Evolutionary conservation across 805 yeast species (phyloP), one percentile per base, ranked within the genome.

Genomic region (Ogataea trehalophila): DNA sequence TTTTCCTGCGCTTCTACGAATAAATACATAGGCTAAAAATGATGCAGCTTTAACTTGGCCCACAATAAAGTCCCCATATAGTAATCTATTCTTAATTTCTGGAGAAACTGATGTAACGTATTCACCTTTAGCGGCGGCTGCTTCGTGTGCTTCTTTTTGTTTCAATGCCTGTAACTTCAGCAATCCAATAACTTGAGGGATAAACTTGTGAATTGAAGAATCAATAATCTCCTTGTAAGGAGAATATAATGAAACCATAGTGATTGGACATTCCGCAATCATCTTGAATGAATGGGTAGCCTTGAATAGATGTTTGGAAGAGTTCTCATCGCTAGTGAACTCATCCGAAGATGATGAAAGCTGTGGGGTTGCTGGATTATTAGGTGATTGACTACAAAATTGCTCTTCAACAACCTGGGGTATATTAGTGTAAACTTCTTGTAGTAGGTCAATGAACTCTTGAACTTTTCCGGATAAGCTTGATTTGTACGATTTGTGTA

Each of bases 11-110:
- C 83, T 86, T 16, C 95, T 89, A 51, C 98, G 78, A 38, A 95
- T 83, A 54, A 86, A 85, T 1, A 91, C 89, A 63, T 91, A 94
- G 0, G 98, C 98, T 58, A 94, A 70, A 57, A 94, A 92, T 0
- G 97, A 89, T 38, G 96, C 92, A 1, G 97, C 96, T 64, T 94
- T 94, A 37, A 95, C 96, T 67, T 94, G 99, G 26, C 96, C 90
- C 26, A 88, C 70, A 15, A 92, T 82, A 58, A 94, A 88, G 58
- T 94, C 98, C 50, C 94, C 86, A 66, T 84, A 94, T 0, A 86
- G 83, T 9, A 80, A 72, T 54, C 96, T 76, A 59, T 90, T 88
- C 47, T 76, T 79, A 53, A 94, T 85, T 6, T 77, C 76, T 1
- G 91, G 84, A 3, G 95, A 78, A 22, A 91, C 85, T 0, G 87